These are phyloP conservation scores for Penicillium arizonense DNA, from an alignment of 495 filamentous ascomycete genomes.

Conservation along the genomic window DNA sequence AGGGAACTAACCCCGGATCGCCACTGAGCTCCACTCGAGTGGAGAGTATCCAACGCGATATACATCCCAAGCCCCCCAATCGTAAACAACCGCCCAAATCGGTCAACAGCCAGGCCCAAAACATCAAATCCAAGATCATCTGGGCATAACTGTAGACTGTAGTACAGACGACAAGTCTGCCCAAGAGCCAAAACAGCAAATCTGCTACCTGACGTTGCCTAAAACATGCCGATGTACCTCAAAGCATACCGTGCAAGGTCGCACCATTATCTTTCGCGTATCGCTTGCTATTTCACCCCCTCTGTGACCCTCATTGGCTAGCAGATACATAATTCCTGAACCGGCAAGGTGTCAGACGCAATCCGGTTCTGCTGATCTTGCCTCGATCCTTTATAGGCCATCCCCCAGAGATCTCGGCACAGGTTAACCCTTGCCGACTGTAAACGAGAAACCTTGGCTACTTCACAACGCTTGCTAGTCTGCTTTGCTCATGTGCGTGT, in stretches of 20 bases:
- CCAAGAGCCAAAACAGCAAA: neutral
- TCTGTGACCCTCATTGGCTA: conserved; percentile 14
- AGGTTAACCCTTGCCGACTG: conserved; percentile 50
- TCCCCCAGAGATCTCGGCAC: no score
- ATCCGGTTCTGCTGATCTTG: conserved; percentile 64
- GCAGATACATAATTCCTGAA: conserved; percentile 57
- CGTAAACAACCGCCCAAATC: conserved; percentile 1
- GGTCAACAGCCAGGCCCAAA: neutral
- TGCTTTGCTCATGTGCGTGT: no score
- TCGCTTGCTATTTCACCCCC: conserved; percentile 11
- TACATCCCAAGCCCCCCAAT: neutral
- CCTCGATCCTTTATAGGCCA: conserved; percentile 53
- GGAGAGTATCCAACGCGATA: conserved; percentile 7
- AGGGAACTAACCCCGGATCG: conserved; percentile 25
- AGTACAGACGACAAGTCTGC: neutral
- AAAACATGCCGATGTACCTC: conserved; percentile 14
- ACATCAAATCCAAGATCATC: neutral
- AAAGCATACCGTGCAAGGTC: conserved; percentile 15
- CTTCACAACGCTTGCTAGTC: no score
- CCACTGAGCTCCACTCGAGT: conserved; percentile 16
- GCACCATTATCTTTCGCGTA: conserved; percentile 13
- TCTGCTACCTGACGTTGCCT: conserved; percentile 7
- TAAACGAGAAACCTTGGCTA: conserved; percentile 51
- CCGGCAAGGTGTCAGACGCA: conserved; percentile 70
- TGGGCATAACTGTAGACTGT: no score